Evolutionary conservation across 345 rosid genomes (phyloP).

Genomic region (Pistacia vera): DNA sequence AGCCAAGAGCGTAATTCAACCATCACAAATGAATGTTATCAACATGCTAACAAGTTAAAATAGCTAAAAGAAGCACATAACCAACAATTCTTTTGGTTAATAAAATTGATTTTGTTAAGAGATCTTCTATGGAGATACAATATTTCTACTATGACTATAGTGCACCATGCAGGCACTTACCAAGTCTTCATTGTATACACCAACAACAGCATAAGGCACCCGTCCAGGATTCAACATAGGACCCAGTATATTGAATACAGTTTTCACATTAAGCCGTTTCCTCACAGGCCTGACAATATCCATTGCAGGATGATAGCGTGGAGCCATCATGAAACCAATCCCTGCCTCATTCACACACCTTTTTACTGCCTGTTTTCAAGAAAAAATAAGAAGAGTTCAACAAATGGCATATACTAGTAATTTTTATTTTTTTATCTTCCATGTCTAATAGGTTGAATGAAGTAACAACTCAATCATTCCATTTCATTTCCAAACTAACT

Average conservation of each 20-base stretch:
- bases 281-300: slow-evolving; percentile 83
- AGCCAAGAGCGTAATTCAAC: not conserved
- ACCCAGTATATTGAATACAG: slow-evolving; percentile 86
- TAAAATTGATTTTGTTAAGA: not conserved
- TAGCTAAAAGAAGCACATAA: not conserved
- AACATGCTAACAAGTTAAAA: not conserved
- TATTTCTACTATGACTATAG: not conserved
- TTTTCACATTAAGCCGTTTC: slow-evolving; percentile 78
- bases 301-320: slow-evolving; percentile 93
- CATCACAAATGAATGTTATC: not conserved
- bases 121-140: not conserved
- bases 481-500: not conserved
- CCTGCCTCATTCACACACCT: slow-evolving; percentile 86
- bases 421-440: not conserved
- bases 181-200: slow-evolving; percentile 77
- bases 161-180: slow-evolving; percentile 36
- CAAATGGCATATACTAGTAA: not conserved
- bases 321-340: slow-evolving; percentile 92
- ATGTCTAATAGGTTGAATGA: not conserved
- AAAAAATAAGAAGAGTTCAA: slow-evolving; percentile 5
- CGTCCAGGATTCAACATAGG: slow-evolving; percentile 92
- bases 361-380: slow-evolving; percentile 52
- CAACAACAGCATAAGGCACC: slow-evolving; percentile 87
- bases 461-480: not conserved
- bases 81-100: not conserved